Percentiles rank a stretch among this genome's conserved stretches.
Evolutionary conservation across 1,139 yeast species (phyloP).

Genomic region (Scheffersomyces stambukii): DNA sequence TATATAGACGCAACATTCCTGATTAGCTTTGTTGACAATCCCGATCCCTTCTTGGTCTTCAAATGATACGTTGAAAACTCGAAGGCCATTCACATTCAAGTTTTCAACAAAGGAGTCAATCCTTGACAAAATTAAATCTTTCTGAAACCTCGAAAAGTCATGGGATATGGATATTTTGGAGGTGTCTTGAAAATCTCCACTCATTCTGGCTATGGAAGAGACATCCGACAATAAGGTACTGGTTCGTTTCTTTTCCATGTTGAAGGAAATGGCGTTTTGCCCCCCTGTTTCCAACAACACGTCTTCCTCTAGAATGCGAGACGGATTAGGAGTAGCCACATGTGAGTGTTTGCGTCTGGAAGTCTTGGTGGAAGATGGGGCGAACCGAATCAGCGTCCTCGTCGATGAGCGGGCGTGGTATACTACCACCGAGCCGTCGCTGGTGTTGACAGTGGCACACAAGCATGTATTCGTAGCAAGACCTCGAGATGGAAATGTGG

Average conservation of each 20-base stretch:
- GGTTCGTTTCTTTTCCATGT: conserved; percentile 50
- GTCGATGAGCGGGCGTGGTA: conserved; percentile 50
- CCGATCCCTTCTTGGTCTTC: conserved; percentile 60
- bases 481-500: conserved; percentile 44
- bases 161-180: conserved; percentile 17
- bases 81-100: too few relatives aligned
- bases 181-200: conserved; percentile 35
- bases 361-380: not conserved
- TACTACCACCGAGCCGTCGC: conserved; percentile 39
- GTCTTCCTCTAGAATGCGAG: conserved; percentile 43
- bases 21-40: conserved; percentile 28
- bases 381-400: conserved; percentile 13
- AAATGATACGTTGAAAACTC: conserved; percentile 40
- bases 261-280: conserved; percentile 24
- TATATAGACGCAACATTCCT: conserved; percentile 46
- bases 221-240: conserved; percentile 53
- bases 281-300: conserved; percentile 14
- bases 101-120: conserved; percentile 41
- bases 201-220: conserved; percentile 61
- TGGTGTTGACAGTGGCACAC: conserved; percentile 50
- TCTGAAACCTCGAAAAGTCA: conserved; percentile 37
- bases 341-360: conserved; percentile 16
- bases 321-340: conserved; percentile 39
- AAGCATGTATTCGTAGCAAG: conserved; percentile 32
- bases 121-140: conserved; percentile 66